Evolutionary conservation across 2,329 filamentous ascomycete genomes (phyloP).

Genomic region (Polychaeton citri): DNA sequence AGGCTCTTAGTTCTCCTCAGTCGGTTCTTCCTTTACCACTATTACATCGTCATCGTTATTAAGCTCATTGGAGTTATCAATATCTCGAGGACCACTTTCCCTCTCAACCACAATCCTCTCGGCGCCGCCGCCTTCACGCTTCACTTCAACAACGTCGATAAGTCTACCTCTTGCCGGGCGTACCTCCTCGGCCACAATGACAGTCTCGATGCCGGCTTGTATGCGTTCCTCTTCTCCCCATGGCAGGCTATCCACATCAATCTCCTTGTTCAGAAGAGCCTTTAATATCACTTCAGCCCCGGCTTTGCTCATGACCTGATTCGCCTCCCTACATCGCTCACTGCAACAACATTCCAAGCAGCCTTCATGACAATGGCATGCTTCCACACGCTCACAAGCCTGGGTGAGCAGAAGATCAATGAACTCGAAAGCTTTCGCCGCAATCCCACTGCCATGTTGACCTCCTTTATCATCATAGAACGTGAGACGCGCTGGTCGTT

Average conservation of each 20-base stretch:
- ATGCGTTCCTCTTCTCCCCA: slow-evolving; percentile 63
- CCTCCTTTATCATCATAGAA: slow-evolving; percentile 96
- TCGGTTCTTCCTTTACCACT: slow-evolving; percentile 21
- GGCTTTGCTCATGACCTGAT: slow-evolving; percentile 87
- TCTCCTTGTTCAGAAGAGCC: slow-evolving; percentile 58
- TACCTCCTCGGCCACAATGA: slow-evolving; percentile 60
- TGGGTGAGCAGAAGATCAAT: slow-evolving; percentile 64
- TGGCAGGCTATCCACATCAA: slow-evolving; percentile 72
- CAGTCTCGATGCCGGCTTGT: slow-evolving; percentile 66
- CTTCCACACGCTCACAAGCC: slow-evolving; percentile 62
- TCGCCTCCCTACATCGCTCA: slow-evolving; percentile 71
- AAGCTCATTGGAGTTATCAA: slow-evolving; percentile 4
- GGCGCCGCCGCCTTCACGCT: slow-evolving; percentile 19
- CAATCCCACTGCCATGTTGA: slow-evolving; percentile 68
- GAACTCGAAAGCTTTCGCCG: slow-evolving; percentile 87
- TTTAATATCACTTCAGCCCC: slow-evolving; percentile 72
- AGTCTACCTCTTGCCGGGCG: slow-evolving; percentile 27
- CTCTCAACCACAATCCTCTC: slow-evolving; percentile 16
- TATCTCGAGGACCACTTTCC: slow-evolving; percentile 8
- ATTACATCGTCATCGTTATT: slow-evolving; percentile 11
- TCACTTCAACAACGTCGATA: slow-evolving; percentile 29
- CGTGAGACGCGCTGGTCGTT: slow-evolving; percentile 74
- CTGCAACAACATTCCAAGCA: slow-evolving; percentile 85
- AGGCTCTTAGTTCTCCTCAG: slow-evolving; percentile 6
- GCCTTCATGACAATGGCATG: slow-evolving; percentile 63